Base-by-base conservation (phyloP, 1,139 yeast species). In the Candida tropicalis region DNA sequence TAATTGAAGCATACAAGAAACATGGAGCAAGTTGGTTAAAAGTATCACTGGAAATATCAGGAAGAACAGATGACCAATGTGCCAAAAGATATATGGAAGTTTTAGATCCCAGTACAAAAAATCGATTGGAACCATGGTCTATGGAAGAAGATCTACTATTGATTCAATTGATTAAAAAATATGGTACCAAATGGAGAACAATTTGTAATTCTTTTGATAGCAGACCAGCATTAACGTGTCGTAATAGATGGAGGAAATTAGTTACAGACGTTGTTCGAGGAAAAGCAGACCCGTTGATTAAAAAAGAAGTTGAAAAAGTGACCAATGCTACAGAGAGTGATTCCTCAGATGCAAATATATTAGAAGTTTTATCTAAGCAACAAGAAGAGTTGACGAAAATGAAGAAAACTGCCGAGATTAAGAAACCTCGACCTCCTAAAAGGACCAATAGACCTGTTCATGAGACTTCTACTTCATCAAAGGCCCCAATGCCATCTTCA, bases 31-130 rank as follows among this genome's bases (percentile, higher is more conserved):
- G 83, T 32, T 91, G 98, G 98, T 87, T 87, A 49, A 83, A 84
- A 52, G 91, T 91, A 7, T 82, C 96, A 0, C 67, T 74, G 41
- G 83, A 79, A 42, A 86, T 90, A 10, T 77, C 81, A 1, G 96
- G 97, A 3, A 72, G 98, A 56, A 91, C 96, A 1, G 97, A 90
- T 59, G 97, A 90, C 62, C 98, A 91, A 65, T 91, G 97, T 66
- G 89, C 96, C 2, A 91, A 91, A 58, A 68, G 98, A 52, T 91
- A 89, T 61, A 81, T 85, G 16, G 98, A 91, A 57, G 96, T 90
- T 1, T 65, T 91, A 46, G 95, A 88, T 54, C 97, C 97, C 2
- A 76, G 66, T 53, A 84, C 93, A 4, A 81, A 83, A 46, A 90
- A 87, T 53, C 68, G 97, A 42, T 69, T 89, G 38, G 77, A 88